phyloP scores from a whole-genome alignment of 805 yeast genomes.

The Myxozyma melibiosi region DNA sequence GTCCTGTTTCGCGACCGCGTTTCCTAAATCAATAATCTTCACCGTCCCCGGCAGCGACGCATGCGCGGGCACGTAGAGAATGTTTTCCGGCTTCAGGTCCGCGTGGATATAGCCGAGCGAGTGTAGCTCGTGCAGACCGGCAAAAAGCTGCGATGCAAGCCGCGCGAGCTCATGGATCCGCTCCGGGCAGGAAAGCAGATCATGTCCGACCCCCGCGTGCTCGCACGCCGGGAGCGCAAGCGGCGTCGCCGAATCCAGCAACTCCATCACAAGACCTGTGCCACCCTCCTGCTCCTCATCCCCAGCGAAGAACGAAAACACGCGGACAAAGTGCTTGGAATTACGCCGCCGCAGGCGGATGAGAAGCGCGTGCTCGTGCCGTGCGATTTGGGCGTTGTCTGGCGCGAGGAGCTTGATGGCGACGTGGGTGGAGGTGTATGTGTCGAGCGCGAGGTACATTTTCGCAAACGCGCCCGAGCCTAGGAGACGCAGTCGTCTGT shows the following conservation, averaged over 20 bases:
- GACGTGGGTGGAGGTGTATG: slow-evolving; percentile 9
- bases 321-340: slow-evolving; percentile 7
- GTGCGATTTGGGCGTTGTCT: slow-evolving; percentile 9
- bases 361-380: slow-evolving; percentile 19
- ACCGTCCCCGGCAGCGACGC: slow-evolving; percentile 6
- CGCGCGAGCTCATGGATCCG: slow-evolving; percentile 32
- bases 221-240: slow-evolving; percentile 23
- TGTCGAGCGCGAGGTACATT: slow-evolving; percentile 23
- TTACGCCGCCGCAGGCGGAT: slow-evolving; percentile 10
- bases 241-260: slow-evolving; percentile 14
- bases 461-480: slow-evolving; percentile 31
- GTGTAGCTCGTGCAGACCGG: slow-evolving; percentile 33
- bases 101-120: slow-evolving; percentile 34
- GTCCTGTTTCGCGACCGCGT: slow-evolving; percentile 24
- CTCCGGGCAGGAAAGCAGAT: slow-evolving; percentile 19
- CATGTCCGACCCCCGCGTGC: slow-evolving; percentile 20
- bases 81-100: slow-evolving; percentile 37
- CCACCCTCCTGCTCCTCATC: neutral
- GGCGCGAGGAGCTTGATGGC: slow-evolving; percentile 23
- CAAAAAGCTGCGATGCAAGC: slow-evolving; percentile 33
- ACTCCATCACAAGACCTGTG: slow-evolving; percentile 22
- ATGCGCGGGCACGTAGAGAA: slow-evolving; percentile 16
- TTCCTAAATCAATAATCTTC: slow-evolving; percentile 36
- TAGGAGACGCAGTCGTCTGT: slow-evolving; percentile 5
- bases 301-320: slow-evolving; percentile 8